phyloP scores from a whole-genome alignment of 345 rosid genomes.

The Eucalyptus tenuipes region DNA sequence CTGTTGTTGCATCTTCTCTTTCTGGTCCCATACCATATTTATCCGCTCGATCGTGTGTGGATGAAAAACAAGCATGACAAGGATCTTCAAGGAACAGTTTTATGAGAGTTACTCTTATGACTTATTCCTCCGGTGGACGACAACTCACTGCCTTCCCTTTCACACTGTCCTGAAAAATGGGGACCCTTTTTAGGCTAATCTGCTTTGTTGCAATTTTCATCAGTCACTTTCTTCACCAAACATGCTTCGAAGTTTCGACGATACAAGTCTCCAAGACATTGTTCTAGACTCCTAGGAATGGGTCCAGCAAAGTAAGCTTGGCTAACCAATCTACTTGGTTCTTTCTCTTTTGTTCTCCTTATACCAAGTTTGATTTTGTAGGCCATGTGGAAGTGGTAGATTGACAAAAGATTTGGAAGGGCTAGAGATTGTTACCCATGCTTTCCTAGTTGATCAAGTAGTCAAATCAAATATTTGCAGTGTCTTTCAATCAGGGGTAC shows the following conservation, averaged over 20 bases:
- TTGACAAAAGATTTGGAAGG: not conserved
- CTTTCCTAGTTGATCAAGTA: not conserved
- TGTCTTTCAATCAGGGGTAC: fast-evolving
- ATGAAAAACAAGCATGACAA: not conserved
- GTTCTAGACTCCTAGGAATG: not conserved
- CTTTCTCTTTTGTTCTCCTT: not conserved
- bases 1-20: not conserved
- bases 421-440: not conserved
- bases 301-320: not conserved
- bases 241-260: not conserved
- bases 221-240: not conserved
- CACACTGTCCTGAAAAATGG: not conserved
- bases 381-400: not conserved
- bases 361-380: not conserved
- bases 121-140: not conserved
- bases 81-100: not conserved
- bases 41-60: not conserved
- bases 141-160: not conserved
- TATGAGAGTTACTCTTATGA: not conserved
- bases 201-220: not conserved
- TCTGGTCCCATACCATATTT: not conserved
- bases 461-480: not conserved
- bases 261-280: not conserved
- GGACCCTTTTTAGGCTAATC: not conserved
- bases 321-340: not conserved